These are phyloP conservation scores for Oemleria cerasiformis DNA, from an alignment of 306 rosid species.

Conservation along the genomic window DNA sequence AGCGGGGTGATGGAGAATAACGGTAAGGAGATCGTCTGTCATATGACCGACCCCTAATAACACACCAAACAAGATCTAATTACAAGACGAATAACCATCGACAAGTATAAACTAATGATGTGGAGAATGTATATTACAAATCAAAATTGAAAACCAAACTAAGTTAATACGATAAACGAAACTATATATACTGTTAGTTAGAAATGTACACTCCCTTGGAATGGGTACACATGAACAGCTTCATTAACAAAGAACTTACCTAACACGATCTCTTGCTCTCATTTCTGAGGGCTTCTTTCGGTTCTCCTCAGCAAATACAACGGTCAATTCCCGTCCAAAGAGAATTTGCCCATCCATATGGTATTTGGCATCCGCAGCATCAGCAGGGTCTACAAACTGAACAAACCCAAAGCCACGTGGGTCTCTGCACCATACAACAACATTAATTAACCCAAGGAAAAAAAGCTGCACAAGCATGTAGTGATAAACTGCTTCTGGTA, in stretches of 20 bases:
- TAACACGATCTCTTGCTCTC: constrained; percentile 61
- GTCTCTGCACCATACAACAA: constrained; percentile 44
- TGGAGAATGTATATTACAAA: not conserved
- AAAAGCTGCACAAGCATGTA: not conserved
- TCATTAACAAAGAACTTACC: constrained; percentile 35
- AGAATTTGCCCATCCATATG: constrained; percentile 75
- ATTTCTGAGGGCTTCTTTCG: constrained; percentile 77
- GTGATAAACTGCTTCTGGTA: constrained; percentile 7
- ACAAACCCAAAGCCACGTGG: constrained; percentile 86
- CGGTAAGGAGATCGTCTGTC: constrained; percentile 39
- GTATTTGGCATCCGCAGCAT: constrained; percentile 81
- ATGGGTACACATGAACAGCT: not conserved
- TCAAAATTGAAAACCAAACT: not conserved
- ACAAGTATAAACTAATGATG: not conserved
- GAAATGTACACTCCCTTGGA: not conserved
- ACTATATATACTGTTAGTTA: not conserved
- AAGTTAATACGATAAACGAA: not conserved
- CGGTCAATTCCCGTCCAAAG: constrained; percentile 70
- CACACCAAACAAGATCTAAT: not conserved
- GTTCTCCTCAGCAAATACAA: constrained; percentile 79
- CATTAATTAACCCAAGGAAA: not conserved
- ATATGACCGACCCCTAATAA: constrained; percentile 35
- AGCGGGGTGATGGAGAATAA: constrained; percentile 44
- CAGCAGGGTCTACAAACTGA: constrained; percentile 65
- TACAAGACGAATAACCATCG: not conserved